These are phyloP conservation scores for Talaromyces verruculosus DNA, from an alignment of 2,329 filamentous ascomycete genomes.

Conservation along the genomic window DNA sequence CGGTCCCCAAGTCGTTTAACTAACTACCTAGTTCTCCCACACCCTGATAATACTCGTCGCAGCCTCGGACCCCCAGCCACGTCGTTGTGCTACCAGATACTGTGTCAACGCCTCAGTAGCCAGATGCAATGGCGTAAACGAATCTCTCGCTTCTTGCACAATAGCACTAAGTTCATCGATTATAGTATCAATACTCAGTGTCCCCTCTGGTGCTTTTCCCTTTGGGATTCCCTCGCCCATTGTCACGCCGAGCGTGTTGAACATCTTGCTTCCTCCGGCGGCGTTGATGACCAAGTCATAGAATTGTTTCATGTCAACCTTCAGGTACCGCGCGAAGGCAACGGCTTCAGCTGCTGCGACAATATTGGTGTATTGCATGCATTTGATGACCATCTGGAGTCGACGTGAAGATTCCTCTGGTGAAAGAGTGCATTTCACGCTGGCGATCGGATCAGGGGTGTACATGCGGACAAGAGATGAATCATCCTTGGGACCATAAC, in stretches of 20 bases:
- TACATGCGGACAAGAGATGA: slow-evolving; percentile 59
- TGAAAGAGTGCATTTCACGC: slow-evolving; percentile 37
- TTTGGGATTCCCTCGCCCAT: slow-evolving; percentile 37
- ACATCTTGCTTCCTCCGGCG: slow-evolving; percentile 49
- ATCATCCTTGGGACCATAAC: slow-evolving; percentile 57
- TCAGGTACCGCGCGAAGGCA: slow-evolving; percentile 48
- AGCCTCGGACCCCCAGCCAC: slow-evolving; percentile 33
- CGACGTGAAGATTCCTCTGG: slow-evolving; percentile 35
- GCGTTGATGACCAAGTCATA: slow-evolving; percentile 50
- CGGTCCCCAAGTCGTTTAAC: neutral
- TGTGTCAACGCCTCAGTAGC: slow-evolving; percentile 40
- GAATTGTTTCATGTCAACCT: slow-evolving; percentile 48
- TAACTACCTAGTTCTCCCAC: slow-evolving; percentile 27
- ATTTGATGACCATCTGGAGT: slow-evolving; percentile 44
- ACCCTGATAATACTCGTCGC: slow-evolving; percentile 36
- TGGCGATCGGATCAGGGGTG: slow-evolving; percentile 42
- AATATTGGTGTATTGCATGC: slow-evolving; percentile 51
- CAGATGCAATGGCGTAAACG: slow-evolving; percentile 41
- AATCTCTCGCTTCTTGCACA: slow-evolving; percentile 44
- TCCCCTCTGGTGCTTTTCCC: slow-evolving; percentile 31
- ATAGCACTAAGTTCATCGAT: slow-evolving; percentile 41
- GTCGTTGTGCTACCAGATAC: slow-evolving; percentile 34
- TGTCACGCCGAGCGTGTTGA: slow-evolving; percentile 40
- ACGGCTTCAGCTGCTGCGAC: slow-evolving; percentile 51
- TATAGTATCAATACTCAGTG: slow-evolving; percentile 40